phyloP scores from a whole-genome alignment of 108 stramenopile genomes.

The Phaeodactylum tricornutum region DNA sequence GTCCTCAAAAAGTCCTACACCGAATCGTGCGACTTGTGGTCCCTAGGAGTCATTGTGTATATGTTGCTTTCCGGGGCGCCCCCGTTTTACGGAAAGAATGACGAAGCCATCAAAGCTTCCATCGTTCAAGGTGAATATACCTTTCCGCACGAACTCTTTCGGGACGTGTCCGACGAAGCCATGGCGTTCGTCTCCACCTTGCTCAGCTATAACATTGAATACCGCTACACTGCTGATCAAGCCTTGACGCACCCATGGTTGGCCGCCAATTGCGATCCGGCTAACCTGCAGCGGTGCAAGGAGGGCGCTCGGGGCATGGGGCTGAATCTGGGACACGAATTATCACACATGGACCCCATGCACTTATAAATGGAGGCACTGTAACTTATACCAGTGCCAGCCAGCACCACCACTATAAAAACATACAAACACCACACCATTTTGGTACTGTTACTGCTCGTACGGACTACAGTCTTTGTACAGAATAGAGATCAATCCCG shows the following conservation, averaged over 20 bases:
- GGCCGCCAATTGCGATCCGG: slow-evolving; percentile 64
- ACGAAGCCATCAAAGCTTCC: slow-evolving; percentile 82
- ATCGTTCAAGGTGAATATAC: slow-evolving; percentile 82
- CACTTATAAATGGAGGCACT: slow-evolving; percentile 57
- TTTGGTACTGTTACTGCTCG: no score
- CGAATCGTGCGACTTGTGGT: slow-evolving; percentile 93
- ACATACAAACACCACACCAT: no score
- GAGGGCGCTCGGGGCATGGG: slow-evolving; percentile 66
- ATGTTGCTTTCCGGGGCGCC: slow-evolving; percentile 87
- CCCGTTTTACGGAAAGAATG: slow-evolving; percentile 88
- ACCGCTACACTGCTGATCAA: slow-evolving; percentile 83
- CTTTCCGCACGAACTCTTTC: slow-evolving; percentile 79
- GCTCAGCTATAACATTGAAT: slow-evolving; percentile 72
- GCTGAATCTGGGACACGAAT: slow-evolving; percentile 8
- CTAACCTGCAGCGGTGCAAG: slow-evolving; percentile 46
- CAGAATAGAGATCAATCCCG: no score
- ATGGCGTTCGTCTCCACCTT: slow-evolving; percentile 85
- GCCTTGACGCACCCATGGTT: slow-evolving; percentile 85
- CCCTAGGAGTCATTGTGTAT: slow-evolving; percentile 89
- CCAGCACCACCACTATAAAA: no score
- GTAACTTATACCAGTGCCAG: no score
- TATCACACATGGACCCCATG: slow-evolving; percentile 34
- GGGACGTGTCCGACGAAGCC: slow-evolving; percentile 84
- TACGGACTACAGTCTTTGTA: no score
- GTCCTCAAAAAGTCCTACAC: slow-evolving; percentile 95